Percentiles rank a stretch among this genome's conserved stretches.
Conservation (phyloP, 2,329 filamentous ascomycete species). For the Fusarium duplospermum region DNA sequence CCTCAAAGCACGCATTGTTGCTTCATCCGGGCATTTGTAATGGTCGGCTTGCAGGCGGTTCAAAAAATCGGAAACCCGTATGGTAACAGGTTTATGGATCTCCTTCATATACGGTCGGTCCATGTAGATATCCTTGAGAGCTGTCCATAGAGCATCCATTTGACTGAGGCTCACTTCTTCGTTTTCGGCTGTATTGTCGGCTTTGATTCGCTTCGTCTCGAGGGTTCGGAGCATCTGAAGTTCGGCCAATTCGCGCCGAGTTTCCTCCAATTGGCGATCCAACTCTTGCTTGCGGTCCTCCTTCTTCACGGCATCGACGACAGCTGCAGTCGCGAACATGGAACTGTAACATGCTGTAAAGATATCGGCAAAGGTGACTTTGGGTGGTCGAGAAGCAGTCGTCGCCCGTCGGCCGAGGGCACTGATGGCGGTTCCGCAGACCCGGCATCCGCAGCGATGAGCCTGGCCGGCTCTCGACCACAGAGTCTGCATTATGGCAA, state of each 20-base stretch:
- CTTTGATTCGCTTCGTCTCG: slow-evolving; percentile 31
- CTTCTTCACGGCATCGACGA: slow-evolving; percentile 71
- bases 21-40: slow-evolving; percentile 43
- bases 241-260: slow-evolving; percentile 59
- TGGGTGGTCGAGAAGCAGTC: slow-evolving; percentile 60
- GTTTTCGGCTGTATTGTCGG: slow-evolving; percentile 13
- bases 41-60: slow-evolving; percentile 43
- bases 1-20: slow-evolving; percentile 34
- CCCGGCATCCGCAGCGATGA: slow-evolving; percentile 72
- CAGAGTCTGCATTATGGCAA: slow-evolving; percentile 71
- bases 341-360: slow-evolving; percentile 77
- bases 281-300: slow-evolving; percentile 68
- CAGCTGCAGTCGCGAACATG: slow-evolving; percentile 72
- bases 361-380: slow-evolving; percentile 63
- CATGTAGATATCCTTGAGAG: slow-evolving; percentile 46
- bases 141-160: slow-evolving; percentile 48
- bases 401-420: slow-evolving; percentile 63
- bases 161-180: slow-evolving; percentile 41
- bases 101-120: slow-evolving; percentile 53
- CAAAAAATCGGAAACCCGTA: slow-evolving; percentile 44
- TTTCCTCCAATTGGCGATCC: slow-evolving; percentile 69
- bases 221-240: slow-evolving; percentile 50
- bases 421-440: slow-evolving; percentile 65
- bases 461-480: slow-evolving; percentile 75
- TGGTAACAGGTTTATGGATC: slow-evolving; percentile 46